Percentiles rank a stretch among this genome's conserved stretches.
phyloP scores from a whole-genome alignment of 1,139 yeast species.

The Pneumocystis sp. region DNA sequence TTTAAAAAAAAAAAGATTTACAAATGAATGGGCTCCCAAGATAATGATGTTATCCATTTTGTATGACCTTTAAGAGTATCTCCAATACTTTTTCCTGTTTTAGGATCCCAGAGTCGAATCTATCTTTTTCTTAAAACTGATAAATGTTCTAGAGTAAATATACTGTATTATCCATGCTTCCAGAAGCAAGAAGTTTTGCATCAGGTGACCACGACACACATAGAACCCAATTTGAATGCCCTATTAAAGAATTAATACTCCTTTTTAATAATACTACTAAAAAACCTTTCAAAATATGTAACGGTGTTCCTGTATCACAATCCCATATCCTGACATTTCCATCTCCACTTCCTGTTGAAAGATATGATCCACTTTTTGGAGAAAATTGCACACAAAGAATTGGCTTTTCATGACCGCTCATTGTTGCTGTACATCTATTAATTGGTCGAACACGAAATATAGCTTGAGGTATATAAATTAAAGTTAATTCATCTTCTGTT shows the following conservation, averaged over 20 bases:
- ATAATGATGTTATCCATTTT: slow-evolving; percentile 76
- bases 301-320: slow-evolving; percentile 85
- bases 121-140: background rate
- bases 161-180: slow-evolving; percentile 84
- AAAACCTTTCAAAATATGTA: slow-evolving; percentile 39
- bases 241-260: slow-evolving; percentile 22
- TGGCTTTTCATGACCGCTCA: slow-evolving; percentile 90
- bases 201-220: slow-evolving; percentile 92
- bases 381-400: slow-evolving; percentile 87
- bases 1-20: background rate
- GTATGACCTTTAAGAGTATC: slow-evolving; percentile 62
- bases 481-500: slow-evolving; percentile 83
- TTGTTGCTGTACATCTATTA: slow-evolving; percentile 81
- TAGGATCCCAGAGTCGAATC: slow-evolving; percentile 64
- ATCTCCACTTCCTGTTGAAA: slow-evolving; percentile 96
- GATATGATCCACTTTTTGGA: slow-evolving; percentile 59
- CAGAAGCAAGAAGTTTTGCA: slow-evolving; percentile 84
- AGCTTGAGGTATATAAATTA: slow-evolving; percentile 88
- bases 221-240: slow-evolving; percentile 88
- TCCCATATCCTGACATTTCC: slow-evolving; percentile 97
- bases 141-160: background rate
- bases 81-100: slow-evolving; percentile 62
- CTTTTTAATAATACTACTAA: background rate
- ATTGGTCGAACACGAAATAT: slow-evolving; percentile 85
- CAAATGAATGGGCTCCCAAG: slow-evolving; percentile 91